These are phyloP conservation scores for Endoconidiophora polonica DNA, from an alignment of 2,329 filamentous ascomycete genomes.

Conservation along the genomic window DNA sequence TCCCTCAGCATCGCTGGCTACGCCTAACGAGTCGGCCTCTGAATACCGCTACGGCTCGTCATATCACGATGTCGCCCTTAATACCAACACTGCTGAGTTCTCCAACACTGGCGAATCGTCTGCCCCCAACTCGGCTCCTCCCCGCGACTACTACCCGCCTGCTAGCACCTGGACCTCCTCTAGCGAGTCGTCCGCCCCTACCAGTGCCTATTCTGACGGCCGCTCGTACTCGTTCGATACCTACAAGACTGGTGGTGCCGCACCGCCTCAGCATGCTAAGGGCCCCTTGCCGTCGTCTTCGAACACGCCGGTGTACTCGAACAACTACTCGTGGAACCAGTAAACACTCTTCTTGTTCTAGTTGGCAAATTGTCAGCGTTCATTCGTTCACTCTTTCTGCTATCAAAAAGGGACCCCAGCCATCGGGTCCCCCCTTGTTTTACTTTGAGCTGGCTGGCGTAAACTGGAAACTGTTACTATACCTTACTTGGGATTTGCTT, in stretches of 20 bases:
- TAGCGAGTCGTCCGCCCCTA: constrained; percentile 5
- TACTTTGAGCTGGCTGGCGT: too few relatives aligned
- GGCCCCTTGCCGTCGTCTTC: constrained; percentile 7
- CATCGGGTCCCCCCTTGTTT: too few relatives aligned
- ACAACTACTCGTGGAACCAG: constrained; percentile 41
- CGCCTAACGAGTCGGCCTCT: constrained; percentile 30
- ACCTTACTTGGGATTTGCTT: too few relatives aligned
- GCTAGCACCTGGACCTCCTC: constrained; percentile 30
- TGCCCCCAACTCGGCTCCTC: constrained; percentile 16
- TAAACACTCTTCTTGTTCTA: constrained; percentile 17
- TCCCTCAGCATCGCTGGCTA: constrained; percentile 32
- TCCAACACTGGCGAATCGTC: constrained; percentile 18
- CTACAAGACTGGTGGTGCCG: constrained; percentile 27
- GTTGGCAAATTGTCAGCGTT: too few relatives aligned
- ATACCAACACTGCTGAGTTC: constrained; percentile 16
- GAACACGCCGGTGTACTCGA: constrained; percentile 23
- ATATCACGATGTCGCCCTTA: constrained; percentile 21
- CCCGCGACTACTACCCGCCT: constrained; percentile 38
- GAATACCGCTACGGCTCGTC: constrained; percentile 42
- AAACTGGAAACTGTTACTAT: too few relatives aligned
- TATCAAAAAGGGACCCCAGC: too few relatives aligned
- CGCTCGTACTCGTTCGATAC: constrained; percentile 35
- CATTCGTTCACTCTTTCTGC: too few relatives aligned
- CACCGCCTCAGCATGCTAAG: constrained; percentile 22
- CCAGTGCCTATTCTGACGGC: constrained; percentile 8